Evolutionary conservation across 768 basidiomycete genomes (phyloP), one percentile per base, ranked within the genome.

Genomic region (Leccinum aurantiacum): DNA sequence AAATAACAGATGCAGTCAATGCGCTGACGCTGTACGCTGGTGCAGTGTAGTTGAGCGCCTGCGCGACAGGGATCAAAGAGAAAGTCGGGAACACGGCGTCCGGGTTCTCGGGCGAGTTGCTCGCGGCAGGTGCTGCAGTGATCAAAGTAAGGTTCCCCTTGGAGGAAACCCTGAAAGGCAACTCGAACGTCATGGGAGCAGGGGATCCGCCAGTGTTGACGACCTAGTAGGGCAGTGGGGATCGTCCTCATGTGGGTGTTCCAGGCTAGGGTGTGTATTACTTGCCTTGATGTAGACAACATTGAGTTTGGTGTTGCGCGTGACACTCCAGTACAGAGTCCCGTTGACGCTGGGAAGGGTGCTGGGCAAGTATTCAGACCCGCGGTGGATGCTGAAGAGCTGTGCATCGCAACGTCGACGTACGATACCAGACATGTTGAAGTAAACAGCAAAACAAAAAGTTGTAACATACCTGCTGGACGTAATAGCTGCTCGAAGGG

Each of bases 321-420:
- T 75, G 60, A 87, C 82, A 62, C 84, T 86, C 87, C 87, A 89
- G 72, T 82, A 82, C 2, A 85, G 68, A 3, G 84, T 82, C 6
- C 82, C 84, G 6, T 67, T 74, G 4, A 63, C 59, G 24, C 60
- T 72, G 4, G 86, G 85, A 1, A 86, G 75, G 0, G 85, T 87
- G 65, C 82, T 86, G 2, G 86, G 83, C 1, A 88, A 68, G 65
- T 85, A 87, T 63, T 80, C 79, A 53, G 86, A 81, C 9, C 87
- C 86, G 24, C 79, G 73, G 70, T 88, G 85, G 14, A 78, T 59
- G 48, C 84, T 82, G 76, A 88, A 88, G 25, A 89, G 75, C 86
- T 87, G 59, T 50, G 2, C 11, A 9, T 10, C 25, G 9, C 8
- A 41, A 17, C 11, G 15, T 59, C 19, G 59, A 57, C n/a, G 54